These are phyloP conservation scores for Plasmodium yoelii DNA, from an alignment of 169 alveolate genomes.

Conservation along the genomic window DNA sequence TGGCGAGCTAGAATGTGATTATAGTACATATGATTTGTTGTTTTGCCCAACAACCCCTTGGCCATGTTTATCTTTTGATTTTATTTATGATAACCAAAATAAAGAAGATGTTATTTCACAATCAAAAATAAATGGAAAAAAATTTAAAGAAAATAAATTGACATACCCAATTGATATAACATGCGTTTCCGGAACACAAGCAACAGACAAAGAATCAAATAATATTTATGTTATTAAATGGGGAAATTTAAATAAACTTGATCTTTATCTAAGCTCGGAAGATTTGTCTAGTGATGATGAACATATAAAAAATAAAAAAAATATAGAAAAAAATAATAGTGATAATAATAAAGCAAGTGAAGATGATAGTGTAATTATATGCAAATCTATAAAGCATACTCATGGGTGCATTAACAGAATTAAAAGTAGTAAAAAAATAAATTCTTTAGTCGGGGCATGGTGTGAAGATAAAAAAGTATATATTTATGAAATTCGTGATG, in stretches of 20 bases:
- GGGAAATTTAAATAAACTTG: slow-evolving; percentile 38
- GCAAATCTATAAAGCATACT: slow-evolving; percentile 45
- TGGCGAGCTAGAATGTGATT: slow-evolving; percentile 23
- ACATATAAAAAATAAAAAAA: slow-evolving; percentile 4
- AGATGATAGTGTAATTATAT: slow-evolving; percentile 9
- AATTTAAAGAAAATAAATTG: not conserved
- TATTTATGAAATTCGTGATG: slow-evolving; percentile 46
- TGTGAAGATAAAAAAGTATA: slow-evolving; percentile 71
- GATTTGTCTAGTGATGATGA: not conserved
- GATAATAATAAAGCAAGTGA: not conserved
- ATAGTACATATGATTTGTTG: slow-evolving; percentile 40
- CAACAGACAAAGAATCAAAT: slow-evolving; percentile 9
- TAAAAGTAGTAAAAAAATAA: slow-evolving; percentile 37
- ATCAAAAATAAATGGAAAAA: not conserved
- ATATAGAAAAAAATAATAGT: not conserved
- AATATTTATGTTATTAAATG: slow-evolving; percentile 35
- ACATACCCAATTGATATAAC: slow-evolving; percentile 27
- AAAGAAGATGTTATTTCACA: not conserved
- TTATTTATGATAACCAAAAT: slow-evolving; percentile 66
- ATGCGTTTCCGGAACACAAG: slow-evolving; percentile 63
- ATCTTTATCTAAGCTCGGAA: not conserved
- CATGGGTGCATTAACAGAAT: slow-evolving; percentile 55
- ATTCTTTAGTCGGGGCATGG: slow-evolving; percentile 67
- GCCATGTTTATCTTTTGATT: slow-evolving; percentile 88
- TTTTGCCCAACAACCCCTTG: slow-evolving; percentile 74